phyloP scores from a whole-genome alignment of 2,329 filamentous ascomycete genomes.

The Scedosporium boydii region DNA sequence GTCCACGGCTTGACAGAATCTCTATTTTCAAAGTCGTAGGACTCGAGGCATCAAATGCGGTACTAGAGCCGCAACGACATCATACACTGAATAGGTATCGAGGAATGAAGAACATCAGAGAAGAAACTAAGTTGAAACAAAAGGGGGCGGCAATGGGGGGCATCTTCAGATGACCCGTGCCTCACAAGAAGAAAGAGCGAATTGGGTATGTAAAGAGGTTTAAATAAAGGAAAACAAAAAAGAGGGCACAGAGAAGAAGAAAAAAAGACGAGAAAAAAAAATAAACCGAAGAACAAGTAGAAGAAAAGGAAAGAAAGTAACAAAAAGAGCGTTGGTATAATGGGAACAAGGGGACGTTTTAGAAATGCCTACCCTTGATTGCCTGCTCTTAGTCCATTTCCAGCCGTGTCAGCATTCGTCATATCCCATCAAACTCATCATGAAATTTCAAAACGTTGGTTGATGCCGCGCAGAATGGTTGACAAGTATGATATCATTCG shows the following conservation, averaged over 20 bases:
- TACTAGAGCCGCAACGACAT: not conserved
- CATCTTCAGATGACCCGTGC: no score
- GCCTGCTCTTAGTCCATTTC: not conserved
- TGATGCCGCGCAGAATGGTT: not conserved
- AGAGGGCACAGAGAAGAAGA: constrained; percentile 5
- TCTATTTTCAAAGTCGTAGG: not conserved
- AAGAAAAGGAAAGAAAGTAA: not conserved
- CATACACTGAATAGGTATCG: not conserved
- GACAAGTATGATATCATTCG: not conserved
- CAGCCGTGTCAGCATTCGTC: not conserved
- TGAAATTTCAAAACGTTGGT: not conserved
- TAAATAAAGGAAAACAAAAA: not conserved
- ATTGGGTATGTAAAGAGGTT: no score
- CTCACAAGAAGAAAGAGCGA: no score
- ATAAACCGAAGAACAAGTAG: not conserved
- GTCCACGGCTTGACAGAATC: not conserved
- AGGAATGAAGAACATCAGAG: not conserved
- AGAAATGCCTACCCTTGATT: not conserved
- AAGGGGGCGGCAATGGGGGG: not conserved
- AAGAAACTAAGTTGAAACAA: constrained; percentile 4
- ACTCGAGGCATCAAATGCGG: not conserved
- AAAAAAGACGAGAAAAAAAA: not conserved
- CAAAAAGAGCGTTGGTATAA: not conserved
- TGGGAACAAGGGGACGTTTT: not conserved
- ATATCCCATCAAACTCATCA: not conserved